A percentile compares a stretch with the other conserved stretches of the same genome.
phyloP scores from a whole-genome alignment of 169 alveolate species.

The Plasmodium knowlesi region DNA sequence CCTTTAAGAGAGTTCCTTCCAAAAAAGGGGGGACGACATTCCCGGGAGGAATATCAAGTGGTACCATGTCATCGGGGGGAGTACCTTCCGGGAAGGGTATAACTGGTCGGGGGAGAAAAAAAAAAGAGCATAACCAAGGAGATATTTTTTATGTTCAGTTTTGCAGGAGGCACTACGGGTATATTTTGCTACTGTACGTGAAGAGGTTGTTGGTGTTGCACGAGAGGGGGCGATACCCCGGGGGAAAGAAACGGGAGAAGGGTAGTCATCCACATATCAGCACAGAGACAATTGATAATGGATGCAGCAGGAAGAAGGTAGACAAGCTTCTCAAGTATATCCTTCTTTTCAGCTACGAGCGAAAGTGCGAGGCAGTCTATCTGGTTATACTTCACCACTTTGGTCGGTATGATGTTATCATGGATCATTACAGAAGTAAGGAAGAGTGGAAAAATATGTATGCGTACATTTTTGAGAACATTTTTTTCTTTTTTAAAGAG shows the following conservation, averaged over 20 bases:
- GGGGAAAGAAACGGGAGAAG: neutral
- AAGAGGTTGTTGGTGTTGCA: constrained; percentile 11
- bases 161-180: constrained; percentile 13
- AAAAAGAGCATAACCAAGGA: neutral
- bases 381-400: constrained; percentile 16
- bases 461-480: constrained; percentile 33
- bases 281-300: neutral
- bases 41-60: no score
- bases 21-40: no score
- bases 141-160: constrained; percentile 1
- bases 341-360: constrained; percentile 8
- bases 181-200: constrained; percentile 52
- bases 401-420: neutral
- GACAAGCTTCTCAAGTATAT: constrained; percentile 10
- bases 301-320: neutral
- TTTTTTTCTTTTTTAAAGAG: constrained; percentile 32
- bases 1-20: neutral
- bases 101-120: neutral
- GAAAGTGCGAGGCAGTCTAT: constrained; percentile 15
- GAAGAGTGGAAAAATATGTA: neutral
- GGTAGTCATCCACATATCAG: neutral
- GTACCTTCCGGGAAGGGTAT: neutral
- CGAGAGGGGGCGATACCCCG: neutral
- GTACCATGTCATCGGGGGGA: neutral
- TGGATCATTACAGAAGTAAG: neutral